Evolutionary conservation across 768 basidiomycete genomes (phyloP), one percentile per base, ranked within the genome.

Genomic region (Lactarius akahatsu): DNA sequence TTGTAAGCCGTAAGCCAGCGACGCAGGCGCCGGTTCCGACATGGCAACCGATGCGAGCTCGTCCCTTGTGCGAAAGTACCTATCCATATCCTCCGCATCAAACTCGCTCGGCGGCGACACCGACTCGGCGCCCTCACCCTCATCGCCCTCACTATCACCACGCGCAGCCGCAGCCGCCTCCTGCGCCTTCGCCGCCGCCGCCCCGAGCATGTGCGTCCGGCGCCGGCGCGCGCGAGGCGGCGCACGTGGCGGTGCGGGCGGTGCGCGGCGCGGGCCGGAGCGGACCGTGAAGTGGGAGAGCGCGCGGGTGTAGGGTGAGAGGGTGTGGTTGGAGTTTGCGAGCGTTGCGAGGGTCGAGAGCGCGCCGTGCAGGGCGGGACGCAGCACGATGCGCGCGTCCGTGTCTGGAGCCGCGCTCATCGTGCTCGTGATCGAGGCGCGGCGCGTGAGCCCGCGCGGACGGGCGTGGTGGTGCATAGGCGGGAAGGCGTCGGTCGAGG

Each of bases 241-340:
- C 58, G 66, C 63, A n/a, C 80, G 85, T 32, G 80, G 79, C 62
- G 86, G 84, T 20, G 74, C 76, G 0, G 75, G 76, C 71, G 54
- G 63, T 30, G 50, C 77, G 73, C 54, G 85, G 80, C 23, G 91
- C 0, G 94, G 94, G 28, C 89, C 91, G 65, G 92, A 93, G 38
- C 95, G 85, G 15, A 97, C 94, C 1, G 95, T 93, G 75, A 96
- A 96, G 76, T 97, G 94, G 66, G 91, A 89, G 34, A 94, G 81
- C 16, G 90, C 88, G 62, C 94, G 86, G 8, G 96, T 97, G 76
- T 96, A 98, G 0, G 96, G 96, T 0, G 91, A 94, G 3, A 99
- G 80, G 0, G 96, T 99, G 73, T 97, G 96, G 72, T 97, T 94
- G 1, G 94, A 94, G 71, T 89, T 83, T 23, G 86, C 88, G 56